Conservation (phyloP, 345 rosid species). For the Syzygium aromaticum region DNA sequence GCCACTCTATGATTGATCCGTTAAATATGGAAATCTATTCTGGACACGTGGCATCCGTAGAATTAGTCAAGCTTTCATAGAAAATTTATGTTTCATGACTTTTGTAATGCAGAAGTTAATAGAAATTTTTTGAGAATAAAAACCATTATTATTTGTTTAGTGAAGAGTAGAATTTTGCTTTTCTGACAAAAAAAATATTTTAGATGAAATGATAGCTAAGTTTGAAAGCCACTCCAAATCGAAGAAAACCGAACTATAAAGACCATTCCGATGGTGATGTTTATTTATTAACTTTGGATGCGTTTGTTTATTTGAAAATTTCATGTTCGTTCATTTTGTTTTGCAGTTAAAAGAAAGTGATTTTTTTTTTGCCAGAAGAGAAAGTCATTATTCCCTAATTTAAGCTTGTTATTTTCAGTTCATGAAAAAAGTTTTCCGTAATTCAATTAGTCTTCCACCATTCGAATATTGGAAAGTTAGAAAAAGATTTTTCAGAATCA, state of each 20-base stretch:
- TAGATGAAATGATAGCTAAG: not conserved
- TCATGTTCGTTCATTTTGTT: not conserved
- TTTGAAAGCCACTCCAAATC: not conserved
- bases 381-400: not conserved
- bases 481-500: fast-evolving
- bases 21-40: not conserved
- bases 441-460: fast-evolving
- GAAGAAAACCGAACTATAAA: not conserved
- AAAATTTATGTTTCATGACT: not conserved
- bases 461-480: not conserved
- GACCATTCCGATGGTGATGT: not conserved
- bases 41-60: not conserved
- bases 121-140: not conserved
- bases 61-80: not conserved
- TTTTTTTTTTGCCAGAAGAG: fast-evolving
- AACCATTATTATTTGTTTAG: not conserved
- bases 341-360: not conserved
- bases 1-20: not conserved
- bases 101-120: not conserved
- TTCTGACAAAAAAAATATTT: not conserved
- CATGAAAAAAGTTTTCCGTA: fast-evolving
- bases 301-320: not conserved
- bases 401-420: not conserved
- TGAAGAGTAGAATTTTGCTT: not conserved
- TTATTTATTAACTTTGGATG: not conserved